phyloP scores from a whole-genome alignment of 805 yeast genomes.

The Metschnikowia koreensis region DNA sequence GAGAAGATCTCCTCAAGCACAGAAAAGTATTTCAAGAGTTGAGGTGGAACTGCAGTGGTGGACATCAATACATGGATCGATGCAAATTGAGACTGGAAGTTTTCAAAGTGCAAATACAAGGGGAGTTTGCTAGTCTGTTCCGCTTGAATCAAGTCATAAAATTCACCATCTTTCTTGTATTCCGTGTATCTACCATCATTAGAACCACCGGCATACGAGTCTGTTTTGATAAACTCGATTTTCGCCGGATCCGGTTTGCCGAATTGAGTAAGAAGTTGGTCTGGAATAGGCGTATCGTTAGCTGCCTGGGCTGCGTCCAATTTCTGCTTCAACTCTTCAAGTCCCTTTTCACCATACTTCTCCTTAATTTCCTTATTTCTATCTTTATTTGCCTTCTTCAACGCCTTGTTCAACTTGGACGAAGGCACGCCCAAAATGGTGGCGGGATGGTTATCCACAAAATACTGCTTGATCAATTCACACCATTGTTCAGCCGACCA shows the following conservation, averaged over 20 bases:
- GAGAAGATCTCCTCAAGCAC: slow-evolving; percentile 65
- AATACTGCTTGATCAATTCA: slow-evolving; percentile 46
- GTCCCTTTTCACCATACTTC: slow-evolving; percentile 59
- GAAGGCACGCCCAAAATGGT: slow-evolving; percentile 76
- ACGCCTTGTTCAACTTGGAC: slow-evolving; percentile 47
- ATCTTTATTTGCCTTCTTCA: slow-evolving; percentile 51
- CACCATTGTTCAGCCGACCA: slow-evolving; percentile 78
- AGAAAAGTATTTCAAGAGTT: slow-evolving; percentile 62
- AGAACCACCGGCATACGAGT: slow-evolving; percentile 59
- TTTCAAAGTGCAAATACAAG: slow-evolving; percentile 73
- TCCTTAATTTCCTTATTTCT: slow-evolving; percentile 49
- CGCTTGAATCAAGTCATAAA: slow-evolving; percentile 16
- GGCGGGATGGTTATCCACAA: slow-evolving; percentile 62
- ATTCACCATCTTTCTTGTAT: slow-evolving; percentile 25
- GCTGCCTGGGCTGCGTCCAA: slow-evolving; percentile 60
- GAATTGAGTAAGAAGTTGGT: slow-evolving; percentile 57
- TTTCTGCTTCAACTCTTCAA: slow-evolving; percentile 46
- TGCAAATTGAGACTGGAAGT: slow-evolving; percentile 75
- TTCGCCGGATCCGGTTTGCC: slow-evolving; percentile 71
- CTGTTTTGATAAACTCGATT: slow-evolving; percentile 69
- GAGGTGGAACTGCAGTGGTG: slow-evolving; percentile 49
- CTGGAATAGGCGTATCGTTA: slow-evolving; percentile 80
- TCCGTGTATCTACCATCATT: slow-evolving; percentile 36
- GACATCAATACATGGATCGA: slow-evolving; percentile 62
- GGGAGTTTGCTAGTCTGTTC: slow-evolving; percentile 53